Base-by-base conservation (phyloP, 1,284 basidiomycete species). In the Irpex sp. region DNA sequence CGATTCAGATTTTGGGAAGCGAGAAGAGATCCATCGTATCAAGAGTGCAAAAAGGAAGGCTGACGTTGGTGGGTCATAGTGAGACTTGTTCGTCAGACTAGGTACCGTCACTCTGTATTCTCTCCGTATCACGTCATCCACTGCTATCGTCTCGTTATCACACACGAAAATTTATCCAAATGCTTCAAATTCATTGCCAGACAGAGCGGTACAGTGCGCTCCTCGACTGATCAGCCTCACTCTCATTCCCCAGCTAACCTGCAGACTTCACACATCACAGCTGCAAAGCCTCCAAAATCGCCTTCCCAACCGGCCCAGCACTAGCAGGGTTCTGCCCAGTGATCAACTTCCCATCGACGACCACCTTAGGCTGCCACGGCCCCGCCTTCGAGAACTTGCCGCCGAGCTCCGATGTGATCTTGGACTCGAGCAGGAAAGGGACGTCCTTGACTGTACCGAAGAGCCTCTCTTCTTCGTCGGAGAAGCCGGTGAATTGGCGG, bases 1-100 rank as follows among this genome's bases (percentile, higher is more conserved):
- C 69, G 93, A 96, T 68, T 91, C 91, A 16, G 84, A 90, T 62
- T 98, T 98, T 75, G 96, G 96, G 23, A 86, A 91, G 73, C 82
- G 94, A 61, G 93, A 96, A 75, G 84, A 90, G 75, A 86, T 91
- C 48, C 85, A 93, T 71, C 81, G 78, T 71, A 79, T 86, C 64
- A 94, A 94, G 66, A 76, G 71, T 59, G 77, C 71, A 64, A 80
- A 80, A 67, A 71, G 75, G 58, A 71, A 70, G 54, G 66, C 69
- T 35, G 67, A 74, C 61, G 65, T 70, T 5, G 64, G 61, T 45
- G 60, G 56, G 12, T 37, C 57, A 16, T 61, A 42, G 16, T 16
- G 39, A 12, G 16, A 2, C 6, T 16, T 2, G 39, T 42, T 42
- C 39, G 9, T 42, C 6, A 5, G 2, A 23, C 23, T 23, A 23